Conservation (phyloP, 352 stramenopile species). For the Phytophthora hibernalis region DNA sequence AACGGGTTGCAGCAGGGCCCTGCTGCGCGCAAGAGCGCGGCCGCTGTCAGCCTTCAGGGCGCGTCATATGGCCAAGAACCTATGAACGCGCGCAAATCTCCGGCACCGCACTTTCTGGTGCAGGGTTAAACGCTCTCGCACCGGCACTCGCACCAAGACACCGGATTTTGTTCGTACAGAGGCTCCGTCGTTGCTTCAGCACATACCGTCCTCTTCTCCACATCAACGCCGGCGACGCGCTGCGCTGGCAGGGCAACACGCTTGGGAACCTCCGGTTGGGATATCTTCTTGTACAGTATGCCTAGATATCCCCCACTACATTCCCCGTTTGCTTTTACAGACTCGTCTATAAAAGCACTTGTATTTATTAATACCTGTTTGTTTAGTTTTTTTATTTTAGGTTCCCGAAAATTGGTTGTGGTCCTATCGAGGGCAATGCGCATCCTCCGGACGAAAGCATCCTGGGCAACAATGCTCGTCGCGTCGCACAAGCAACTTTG, state of each 20-base stretch:
- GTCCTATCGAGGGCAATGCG: neutral
- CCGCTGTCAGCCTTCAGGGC: conserved; percentile 8
- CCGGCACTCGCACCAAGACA: conserved; percentile 15
- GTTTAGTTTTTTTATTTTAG: too few species aligned
- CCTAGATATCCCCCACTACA: too few species aligned
- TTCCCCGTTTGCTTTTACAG: too few species aligned
- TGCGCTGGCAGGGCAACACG: too few species aligned
- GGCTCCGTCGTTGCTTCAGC: neutral
- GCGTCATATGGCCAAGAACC: conserved; percentile 15
- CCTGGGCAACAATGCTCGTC: neutral
- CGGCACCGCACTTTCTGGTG: conserved; percentile 22
- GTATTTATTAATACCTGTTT: too few species aligned
- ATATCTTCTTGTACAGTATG: too few species aligned
- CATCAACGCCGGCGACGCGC: too few species aligned
- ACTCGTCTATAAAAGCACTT: too few species aligned
- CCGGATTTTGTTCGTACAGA: conserved; percentile 5
- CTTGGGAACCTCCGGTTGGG: too few species aligned
- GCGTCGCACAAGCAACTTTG: neutral
- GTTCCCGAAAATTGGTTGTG: too few species aligned
- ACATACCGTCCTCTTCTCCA: neutral
- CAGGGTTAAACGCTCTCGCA: conserved; percentile 17
- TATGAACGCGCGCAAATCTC: conserved; percentile 6
- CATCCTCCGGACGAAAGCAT: neutral
- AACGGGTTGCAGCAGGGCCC: conserved; percentile 20
- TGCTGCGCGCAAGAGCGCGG: conserved; percentile 7